phyloP scores from a whole-genome alignment of 352 stramenopile species.

The Globisporangium irregulare region DNA sequence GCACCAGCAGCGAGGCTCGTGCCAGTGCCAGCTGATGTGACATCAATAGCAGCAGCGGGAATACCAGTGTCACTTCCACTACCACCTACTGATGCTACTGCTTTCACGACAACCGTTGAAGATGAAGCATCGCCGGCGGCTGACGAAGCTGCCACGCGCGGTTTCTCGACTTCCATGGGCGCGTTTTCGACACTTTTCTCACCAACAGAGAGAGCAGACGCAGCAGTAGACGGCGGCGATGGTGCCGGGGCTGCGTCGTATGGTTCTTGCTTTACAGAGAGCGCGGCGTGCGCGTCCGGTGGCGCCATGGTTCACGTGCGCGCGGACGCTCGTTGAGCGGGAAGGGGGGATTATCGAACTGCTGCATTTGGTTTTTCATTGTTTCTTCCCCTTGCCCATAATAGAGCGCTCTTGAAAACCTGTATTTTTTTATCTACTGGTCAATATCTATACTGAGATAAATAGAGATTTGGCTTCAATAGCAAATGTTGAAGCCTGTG shows the following conservation, averaged over 20 bases:
- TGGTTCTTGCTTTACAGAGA: neutral
- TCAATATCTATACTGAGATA: neutral
- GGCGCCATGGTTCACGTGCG: neutral
- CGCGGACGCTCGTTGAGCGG: neutral
- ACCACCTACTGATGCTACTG: neutral
- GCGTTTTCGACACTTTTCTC: neutral
- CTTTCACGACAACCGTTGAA: neutral
- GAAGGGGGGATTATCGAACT: slow-evolving; percentile 9
- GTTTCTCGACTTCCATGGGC: neutral
- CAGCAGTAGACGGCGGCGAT: neutral
- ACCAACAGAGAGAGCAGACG: neutral
- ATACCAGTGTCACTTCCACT: neutral
- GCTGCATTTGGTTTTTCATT: slow-evolving; percentile 1
- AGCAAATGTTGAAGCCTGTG: neutral
- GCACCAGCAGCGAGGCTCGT: neutral
- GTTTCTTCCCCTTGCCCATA: slow-evolving; percentile 5
- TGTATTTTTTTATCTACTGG: neutral
- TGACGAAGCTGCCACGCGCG: neutral
- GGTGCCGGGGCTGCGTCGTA: no score
- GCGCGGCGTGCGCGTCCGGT: neutral
- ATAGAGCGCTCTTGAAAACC: slow-evolving; percentile 3
- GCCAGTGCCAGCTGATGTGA: neutral
- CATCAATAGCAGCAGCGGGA: neutral
- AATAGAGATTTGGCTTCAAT: neutral
- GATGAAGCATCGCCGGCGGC: neutral